Base-by-base conservation (phyloP, 2,329 filamentous ascomycete genomes). In the Aspergillus persii region DNA sequence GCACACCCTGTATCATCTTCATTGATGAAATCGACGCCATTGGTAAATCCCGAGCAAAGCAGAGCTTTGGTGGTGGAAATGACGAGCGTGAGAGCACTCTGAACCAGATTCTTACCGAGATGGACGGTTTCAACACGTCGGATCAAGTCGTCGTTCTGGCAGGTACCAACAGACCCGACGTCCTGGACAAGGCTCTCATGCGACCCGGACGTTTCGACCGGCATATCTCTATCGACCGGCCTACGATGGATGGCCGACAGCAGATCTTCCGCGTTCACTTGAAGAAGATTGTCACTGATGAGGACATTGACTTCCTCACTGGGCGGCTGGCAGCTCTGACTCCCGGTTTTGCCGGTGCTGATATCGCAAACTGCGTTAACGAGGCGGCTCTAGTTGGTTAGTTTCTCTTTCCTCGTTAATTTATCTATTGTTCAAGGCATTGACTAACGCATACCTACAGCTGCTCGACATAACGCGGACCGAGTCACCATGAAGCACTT, bases 1-100 rank as follows among this genome's bases (percentile, higher is more conserved):
- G 91, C 77, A 91, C 95, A 0, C 95, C 95, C 3, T 99, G 95
- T 79, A 99, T 99, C 77, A 96, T 99, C 77, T 99, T 99, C 81
- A 98, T 99, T 66, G 95, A 99, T 73, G 95, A 99, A 78, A 99
- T 99, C 69, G 95, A 99, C 75, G 95, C 95, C 59, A 97, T 99
- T 69, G 95, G 95, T 68, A 92, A 93, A 74, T 90, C 94, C 57
- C 87, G 95, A 79, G 83, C 88, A 26, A 96, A 96, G 73, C 86
- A 89, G 39, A 89, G 89, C 64, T 91, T 91, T 59, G 89, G 90
- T 44, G 93, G 94, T 64, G 95, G 95, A 62, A 98, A 98, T 71
- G 95, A 99, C 72, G 95, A 99, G 80, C 89, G 95, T 62, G 95
- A 99, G 79, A 91, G 91, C 51, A 99, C 95, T 0, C 87, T 99